These are phyloP conservation scores for Myxozyma nipponensis DNA, from an alignment of 805 yeast genomes.

Conservation along the genomic window DNA sequence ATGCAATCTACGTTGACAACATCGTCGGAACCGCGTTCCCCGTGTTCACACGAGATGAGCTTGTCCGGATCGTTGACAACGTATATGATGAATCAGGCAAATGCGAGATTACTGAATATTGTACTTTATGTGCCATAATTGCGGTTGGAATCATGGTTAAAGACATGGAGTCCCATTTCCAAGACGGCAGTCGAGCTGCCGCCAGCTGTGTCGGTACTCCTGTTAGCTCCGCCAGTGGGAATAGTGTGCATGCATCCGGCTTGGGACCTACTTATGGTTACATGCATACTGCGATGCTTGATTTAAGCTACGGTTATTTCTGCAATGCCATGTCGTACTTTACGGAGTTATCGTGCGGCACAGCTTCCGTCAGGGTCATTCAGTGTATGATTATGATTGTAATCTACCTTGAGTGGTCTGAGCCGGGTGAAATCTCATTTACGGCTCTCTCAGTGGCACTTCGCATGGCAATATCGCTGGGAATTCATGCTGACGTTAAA, in stretches of 20 bases:
- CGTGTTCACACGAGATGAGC: constrained; percentile 12
- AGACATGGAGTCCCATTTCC: background rate
- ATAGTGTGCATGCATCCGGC: no score
- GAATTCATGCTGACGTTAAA: constrained; percentile 23
- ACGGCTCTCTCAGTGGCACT: constrained; percentile 18
- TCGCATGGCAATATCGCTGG: constrained; percentile 29
- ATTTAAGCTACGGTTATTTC: constrained; percentile 5
- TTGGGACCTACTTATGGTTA: no score
- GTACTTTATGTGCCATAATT: constrained; percentile 14
- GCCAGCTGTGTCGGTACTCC: no score
- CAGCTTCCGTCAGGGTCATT: constrained; percentile 19
- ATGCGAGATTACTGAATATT: constrained; percentile 14
- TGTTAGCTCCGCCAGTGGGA: no score
- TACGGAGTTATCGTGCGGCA: constrained; percentile 8
- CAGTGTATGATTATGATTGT: constrained; percentile 18
- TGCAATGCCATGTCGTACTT: constrained; percentile 16
- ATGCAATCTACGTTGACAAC: background rate
- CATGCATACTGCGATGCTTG: no score
- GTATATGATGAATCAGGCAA: constrained; percentile 10
- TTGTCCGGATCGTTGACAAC: constrained; percentile 3
- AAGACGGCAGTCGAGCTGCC: no score
- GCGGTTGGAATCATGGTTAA: constrained; percentile 17
- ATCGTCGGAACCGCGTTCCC: constrained; percentile 1
- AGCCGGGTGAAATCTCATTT: constrained; percentile 15
- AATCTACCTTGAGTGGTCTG: constrained; percentile 19